A percentile compares a stretch with the other conserved stretches of the same genome.
These are phyloP conservation scores for Fusarium austroafricanum DNA, from an alignment of 2,329 filamentous ascomycete genomes.

Conservation along the genomic window DNA sequence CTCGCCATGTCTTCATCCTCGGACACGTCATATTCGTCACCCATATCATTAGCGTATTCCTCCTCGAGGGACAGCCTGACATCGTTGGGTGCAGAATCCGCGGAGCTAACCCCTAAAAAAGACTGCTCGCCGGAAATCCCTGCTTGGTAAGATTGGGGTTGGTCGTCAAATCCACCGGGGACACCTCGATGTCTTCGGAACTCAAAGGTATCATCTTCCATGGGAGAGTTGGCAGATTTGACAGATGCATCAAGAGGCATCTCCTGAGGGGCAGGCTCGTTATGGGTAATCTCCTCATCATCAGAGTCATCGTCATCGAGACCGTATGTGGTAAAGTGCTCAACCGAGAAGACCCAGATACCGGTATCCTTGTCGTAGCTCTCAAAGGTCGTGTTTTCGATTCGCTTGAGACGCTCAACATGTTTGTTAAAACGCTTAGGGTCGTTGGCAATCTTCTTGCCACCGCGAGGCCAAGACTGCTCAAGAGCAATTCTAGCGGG, in stretches of 20 bases:
- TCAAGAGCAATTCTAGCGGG: constrained; percentile 88
- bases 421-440: constrained; percentile 82
- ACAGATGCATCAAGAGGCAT: constrained; percentile 37
- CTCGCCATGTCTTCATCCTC: constrained; percentile 81
- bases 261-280: constrained; percentile 34
- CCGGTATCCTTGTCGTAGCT: constrained; percentile 83
- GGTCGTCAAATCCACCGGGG: constrained; percentile 84
- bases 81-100: constrained; percentile 77
- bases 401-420: constrained; percentile 80
- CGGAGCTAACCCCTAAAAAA: constrained; percentile 95
- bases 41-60: constrained; percentile 66
- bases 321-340: constrained; percentile 96
- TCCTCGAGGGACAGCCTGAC: constrained; percentile 71
- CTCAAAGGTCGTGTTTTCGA: constrained; percentile 84
- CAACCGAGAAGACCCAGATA: constrained; percentile 91
- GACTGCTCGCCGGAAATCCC: constrained; percentile 70
- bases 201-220: constrained; percentile 69
- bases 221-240: constrained; percentile 43
- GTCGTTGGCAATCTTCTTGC: constrained; percentile 63
- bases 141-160: constrained; percentile 65
- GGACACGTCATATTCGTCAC: constrained; percentile 80
- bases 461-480: constrained; percentile 87
- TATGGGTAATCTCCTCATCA: constrained; percentile 55
- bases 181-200: constrained; percentile 65
- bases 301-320: constrained; percentile 80